Evolutionary conservation across 1,139 yeast species (phyloP), one percentile per base, ranked within the genome.

Genomic region (Yamadazyma epiphylla): DNA sequence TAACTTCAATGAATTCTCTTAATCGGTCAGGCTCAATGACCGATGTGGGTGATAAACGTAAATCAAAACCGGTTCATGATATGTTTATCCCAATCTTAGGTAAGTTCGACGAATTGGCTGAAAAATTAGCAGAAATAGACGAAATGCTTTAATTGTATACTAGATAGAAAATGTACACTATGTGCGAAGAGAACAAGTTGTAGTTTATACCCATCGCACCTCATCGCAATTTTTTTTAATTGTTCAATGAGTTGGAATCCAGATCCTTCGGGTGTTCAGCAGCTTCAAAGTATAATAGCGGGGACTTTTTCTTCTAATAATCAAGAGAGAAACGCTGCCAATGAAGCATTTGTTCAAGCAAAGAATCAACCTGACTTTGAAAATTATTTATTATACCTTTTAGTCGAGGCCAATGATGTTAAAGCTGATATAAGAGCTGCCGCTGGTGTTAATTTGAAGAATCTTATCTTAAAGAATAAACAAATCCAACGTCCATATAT

Each of bases 361-460:
- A 76, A 76, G 44, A 44, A 55, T 13, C 85, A 83, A 48, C 80
- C 85, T 1, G 94, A 86, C 51, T 73, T 85, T 43, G 83, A 81
- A 45, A 86, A 84, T 54, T 91, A 89, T 54, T 64, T 91, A 24
- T 70, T 86, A 24, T 76, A 74, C 46, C 70, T 89, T 29, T 65
- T 91, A 28, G 74, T 85, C 23, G 63, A 70, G 35, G 81, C 81
- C 27, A 40, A 47, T 21, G 30, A 47, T 8, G 60, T 74, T 13
- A 53, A 62, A 11, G 58, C 77, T 3, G 80, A 81, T 28, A 72
- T 83, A 17, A 70, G 96, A 34, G 95, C 96, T 1, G 81, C 95
- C 0, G 91, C 96, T 1, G 98, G 97, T 10, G 62, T 89, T 38
- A 70, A 80, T 49, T 70, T 91, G 51, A 91, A 91, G 54, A 89